A percentile compares a stretch with the other conserved stretches of the same genome.
Conservation (phyloP, 345 rosid genomes). For the Lepidium didymum region DNA sequence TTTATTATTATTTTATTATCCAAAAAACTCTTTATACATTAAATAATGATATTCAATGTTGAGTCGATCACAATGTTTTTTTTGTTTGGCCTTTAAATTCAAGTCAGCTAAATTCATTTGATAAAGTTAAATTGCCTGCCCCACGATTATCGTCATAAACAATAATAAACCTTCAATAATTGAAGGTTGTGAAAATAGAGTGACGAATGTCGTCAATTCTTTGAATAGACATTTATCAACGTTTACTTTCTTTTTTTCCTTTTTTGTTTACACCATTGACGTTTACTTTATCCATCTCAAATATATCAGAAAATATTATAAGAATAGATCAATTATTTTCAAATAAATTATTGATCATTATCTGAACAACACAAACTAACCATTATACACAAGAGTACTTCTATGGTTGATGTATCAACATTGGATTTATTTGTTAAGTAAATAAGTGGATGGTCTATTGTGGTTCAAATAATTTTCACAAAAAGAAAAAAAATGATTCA, state of each 20-base stretch:
- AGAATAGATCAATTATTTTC: background rate
- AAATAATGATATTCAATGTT: background rate
- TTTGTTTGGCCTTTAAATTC: background rate
- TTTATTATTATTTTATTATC: too few relatives aligned
- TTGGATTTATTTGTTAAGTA: too few relatives aligned
- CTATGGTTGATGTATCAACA: too few relatives aligned
- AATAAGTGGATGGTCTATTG: too few relatives aligned
- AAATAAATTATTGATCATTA: background rate
- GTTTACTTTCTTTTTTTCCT: background rate
- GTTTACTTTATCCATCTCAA: background rate
- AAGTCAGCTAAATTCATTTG: slow-evolving; percentile 24
- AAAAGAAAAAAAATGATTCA: too few relatives aligned
- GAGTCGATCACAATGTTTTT: slow-evolving; percentile 6
- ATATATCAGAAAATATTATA: background rate
- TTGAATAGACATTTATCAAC: background rate
- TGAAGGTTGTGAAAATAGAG: background rate
- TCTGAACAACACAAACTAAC: background rate
- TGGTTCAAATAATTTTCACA: too few relatives aligned
- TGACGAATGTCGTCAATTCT: slow-evolving; percentile 3
- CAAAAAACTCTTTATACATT: too few relatives aligned
- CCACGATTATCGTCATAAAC: slow-evolving; percentile 16
- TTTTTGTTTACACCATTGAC: background rate
- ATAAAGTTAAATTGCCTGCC: slow-evolving; percentile 16
- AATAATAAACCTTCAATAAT: slow-evolving; percentile 4
- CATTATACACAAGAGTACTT: too few relatives aligned